Percentiles rank a stretch among this genome's conserved stretches.
Conservation (phyloP, 2,329 filamentous ascomycete genomes). For the Pseudovirgaria hyperparasitica region DNA sequence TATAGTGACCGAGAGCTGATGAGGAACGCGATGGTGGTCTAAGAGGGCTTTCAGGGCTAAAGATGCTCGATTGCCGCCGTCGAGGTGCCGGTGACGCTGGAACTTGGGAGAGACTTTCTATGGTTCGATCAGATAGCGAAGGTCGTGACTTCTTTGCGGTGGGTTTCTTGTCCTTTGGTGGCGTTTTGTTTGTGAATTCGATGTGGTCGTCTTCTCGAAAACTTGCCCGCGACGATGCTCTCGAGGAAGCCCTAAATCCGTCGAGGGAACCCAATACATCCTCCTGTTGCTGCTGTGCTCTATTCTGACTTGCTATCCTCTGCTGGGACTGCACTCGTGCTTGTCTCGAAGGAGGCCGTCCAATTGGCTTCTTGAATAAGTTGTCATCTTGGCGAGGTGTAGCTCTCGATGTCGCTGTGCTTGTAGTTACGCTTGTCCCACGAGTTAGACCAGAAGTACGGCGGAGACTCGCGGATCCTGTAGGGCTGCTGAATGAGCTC, state of each 20-base stretch:
- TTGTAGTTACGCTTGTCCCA: too few species aligned
- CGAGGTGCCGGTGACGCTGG: slow-evolving; percentile 57
- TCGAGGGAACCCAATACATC: slow-evolving; percentile 30
- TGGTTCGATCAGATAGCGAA: slow-evolving; percentile 70
- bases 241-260: slow-evolving; percentile 30
- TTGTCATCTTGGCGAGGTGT: slow-evolving; percentile 13
- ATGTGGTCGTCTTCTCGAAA: slow-evolving; percentile 16
- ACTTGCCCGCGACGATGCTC: slow-evolving; percentile 25
- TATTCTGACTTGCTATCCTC: slow-evolving; percentile 3
- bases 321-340: slow-evolving; percentile 10
- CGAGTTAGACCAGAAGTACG: not conserved
- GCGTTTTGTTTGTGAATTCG: slow-evolving; percentile 5
- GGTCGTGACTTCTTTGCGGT: slow-evolving; percentile 28
- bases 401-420: too few species aligned
- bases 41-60: slow-evolving; percentile 48
- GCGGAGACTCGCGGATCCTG: not conserved
- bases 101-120: slow-evolving; percentile 68
- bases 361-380: slow-evolving; percentile 25
- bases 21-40: slow-evolving; percentile 50
- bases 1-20: slow-evolving; percentile 43
- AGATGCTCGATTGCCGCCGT: slow-evolving; percentile 61
- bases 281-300: slow-evolving; percentile 10
- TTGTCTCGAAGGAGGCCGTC: slow-evolving; percentile 22
- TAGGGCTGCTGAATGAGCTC: slow-evolving; percentile 1
- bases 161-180: slow-evolving; percentile 9